A percentile compares a stretch with the other conserved stretches of the same genome.
Evolutionary conservation across 768 basidiomycete species (phyloP).

Genomic region (Pleurotus giganteus): DNA sequence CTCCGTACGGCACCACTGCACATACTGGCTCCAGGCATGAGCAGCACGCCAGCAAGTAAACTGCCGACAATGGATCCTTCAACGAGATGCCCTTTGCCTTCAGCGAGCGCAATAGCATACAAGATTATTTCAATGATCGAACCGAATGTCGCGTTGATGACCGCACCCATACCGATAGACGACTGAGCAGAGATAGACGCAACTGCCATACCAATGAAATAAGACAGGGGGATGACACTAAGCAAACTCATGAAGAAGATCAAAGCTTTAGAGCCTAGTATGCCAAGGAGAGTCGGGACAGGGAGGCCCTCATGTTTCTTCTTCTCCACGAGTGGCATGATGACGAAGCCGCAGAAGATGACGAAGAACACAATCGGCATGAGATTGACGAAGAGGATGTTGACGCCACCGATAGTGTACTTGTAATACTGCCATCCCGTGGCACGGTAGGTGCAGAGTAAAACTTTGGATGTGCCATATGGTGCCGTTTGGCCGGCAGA

Average conservation of each 20-base stretch:
- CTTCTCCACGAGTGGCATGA: slow-evolving; percentile 70
- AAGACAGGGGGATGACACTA: slow-evolving; percentile 94
- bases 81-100: slow-evolving; percentile 89
- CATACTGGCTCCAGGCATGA: slow-evolving; percentile 99
- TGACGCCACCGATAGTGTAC: slow-evolving; percentile 97
- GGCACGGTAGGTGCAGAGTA: slow-evolving; percentile 94
- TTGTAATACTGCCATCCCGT: slow-evolving; percentile 94
- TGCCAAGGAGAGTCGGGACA: slow-evolving; percentile 61
- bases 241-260: slow-evolving; percentile 85
- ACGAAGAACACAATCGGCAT: slow-evolving; percentile 93
- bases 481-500: slow-evolving; percentile 90
- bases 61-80: slow-evolving; percentile 97
- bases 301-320: slow-evolving; percentile 50
- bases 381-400: slow-evolving; percentile 97
- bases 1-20: slow-evolving; percentile 81
- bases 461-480: slow-evolving; percentile 71
- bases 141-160: slow-evolving; percentile 99
- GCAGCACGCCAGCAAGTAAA: slow-evolving; percentile 89
- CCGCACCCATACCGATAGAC: slow-evolving; percentile 98
- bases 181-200: slow-evolving; percentile 98
- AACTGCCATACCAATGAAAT: slow-evolving; percentile 99
- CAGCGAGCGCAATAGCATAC: slow-evolving; percentile 85
- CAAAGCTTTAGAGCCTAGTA: slow-evolving; percentile 70
- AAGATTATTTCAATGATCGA: slow-evolving; percentile 97
- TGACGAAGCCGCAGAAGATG: slow-evolving; percentile 88